Percentiles rank a stretch among this genome's conserved stretches.
Conservation (phyloP, 768 basidiomycete species). For the Leccinum uliginosum region DNA sequence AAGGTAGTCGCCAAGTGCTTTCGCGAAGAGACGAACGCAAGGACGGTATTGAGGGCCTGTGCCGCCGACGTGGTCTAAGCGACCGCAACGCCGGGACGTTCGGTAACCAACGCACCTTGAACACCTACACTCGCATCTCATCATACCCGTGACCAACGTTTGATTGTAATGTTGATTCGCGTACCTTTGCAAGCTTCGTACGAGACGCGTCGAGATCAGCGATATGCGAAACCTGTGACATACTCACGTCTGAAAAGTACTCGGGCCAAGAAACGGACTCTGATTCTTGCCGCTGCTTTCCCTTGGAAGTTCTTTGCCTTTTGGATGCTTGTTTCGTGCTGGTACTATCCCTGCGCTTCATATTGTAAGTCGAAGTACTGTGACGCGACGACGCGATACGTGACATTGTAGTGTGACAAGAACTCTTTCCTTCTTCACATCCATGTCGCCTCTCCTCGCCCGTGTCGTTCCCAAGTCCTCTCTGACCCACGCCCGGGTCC, state of each 20-base stretch:
- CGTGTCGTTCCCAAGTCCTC: constrained; percentile 37
- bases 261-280: constrained; percentile 47
- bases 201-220: constrained; percentile 1
- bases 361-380: neutral
- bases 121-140: constrained; percentile 30
- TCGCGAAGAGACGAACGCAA: constrained; percentile 80
- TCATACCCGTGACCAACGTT: neutral
- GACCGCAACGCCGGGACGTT: neutral
- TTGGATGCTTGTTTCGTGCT: constrained; percentile 4
- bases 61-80: neutral
- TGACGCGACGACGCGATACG: constrained; percentile 24
- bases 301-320: constrained; percentile 17
- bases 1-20: constrained; percentile 81
- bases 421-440: neutral
- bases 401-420: constrained; percentile 8
- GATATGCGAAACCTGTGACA: neutral
- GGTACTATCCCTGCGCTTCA: constrained; percentile 15
- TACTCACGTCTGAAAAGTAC: constrained; percentile 51
- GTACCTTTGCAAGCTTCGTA: constrained; percentile 58
- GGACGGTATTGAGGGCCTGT: constrained; percentile 84
- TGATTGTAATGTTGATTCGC: neutral
- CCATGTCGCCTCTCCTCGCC: constrained; percentile 19
- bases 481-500: constrained; percentile 19
- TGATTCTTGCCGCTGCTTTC: constrained; percentile 14
- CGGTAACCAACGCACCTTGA: constrained; percentile 32